Conservation (phyloP, 306 rosid species). For the Gynostemma pentaphyllum region DNA sequence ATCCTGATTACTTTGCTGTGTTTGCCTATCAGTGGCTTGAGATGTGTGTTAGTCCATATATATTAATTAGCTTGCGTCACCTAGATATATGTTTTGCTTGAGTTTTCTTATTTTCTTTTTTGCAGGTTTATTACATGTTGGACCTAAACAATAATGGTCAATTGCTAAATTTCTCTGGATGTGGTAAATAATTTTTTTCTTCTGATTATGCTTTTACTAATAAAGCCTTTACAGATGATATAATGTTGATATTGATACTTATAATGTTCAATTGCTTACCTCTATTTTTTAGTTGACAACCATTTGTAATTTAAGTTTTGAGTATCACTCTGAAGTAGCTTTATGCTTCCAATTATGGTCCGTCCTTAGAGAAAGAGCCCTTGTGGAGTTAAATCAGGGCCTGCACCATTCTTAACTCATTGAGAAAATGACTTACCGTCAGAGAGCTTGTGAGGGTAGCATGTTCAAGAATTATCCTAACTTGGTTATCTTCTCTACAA, state of each 20-base stretch:
- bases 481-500: no score
- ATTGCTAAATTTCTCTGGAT: conserved; percentile 78
- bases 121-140: conserved; percentile 91
- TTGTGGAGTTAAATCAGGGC: no score
- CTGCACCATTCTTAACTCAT: no score
- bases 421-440: no score
- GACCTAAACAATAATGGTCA: conserved; percentile 46
- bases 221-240: conserved; percentile 2
- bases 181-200: conserved; percentile 46
- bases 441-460: no score
- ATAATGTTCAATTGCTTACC: neutral
- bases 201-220: conserved; percentile 1
- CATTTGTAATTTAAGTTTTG: neutral
- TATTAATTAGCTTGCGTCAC: neutral
- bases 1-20: no score
- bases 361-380: no score
- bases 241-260: no score
- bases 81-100: neutral
- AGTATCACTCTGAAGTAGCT: neutral
- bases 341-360: no score
- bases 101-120: neutral
- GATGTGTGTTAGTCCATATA: neutral
- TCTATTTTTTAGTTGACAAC: conserved; percentile 3
- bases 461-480: no score
- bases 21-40: no score